Conservation (phyloP, 2,329 filamentous ascomycete species). For the Apiospora marii region DNA sequence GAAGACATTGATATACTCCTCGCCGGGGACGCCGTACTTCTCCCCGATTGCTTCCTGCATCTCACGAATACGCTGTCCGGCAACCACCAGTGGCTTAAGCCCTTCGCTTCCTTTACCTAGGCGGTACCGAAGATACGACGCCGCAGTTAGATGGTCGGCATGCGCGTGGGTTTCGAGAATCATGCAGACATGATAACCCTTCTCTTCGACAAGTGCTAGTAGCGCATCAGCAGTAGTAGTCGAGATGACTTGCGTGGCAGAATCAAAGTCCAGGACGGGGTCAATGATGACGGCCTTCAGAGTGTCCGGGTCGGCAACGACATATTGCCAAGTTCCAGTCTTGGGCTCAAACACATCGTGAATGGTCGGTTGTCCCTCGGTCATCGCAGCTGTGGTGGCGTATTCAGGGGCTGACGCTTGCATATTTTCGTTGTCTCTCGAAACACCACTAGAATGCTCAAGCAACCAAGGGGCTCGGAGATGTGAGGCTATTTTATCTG, state of each 20-base stretch:
- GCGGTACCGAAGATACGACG: conserved; percentile 61
- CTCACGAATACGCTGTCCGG: conserved; percentile 59
- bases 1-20: conserved; percentile 57
- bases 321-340: conserved; percentile 66
- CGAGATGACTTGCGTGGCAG: conserved; percentile 33
- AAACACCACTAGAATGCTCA: background rate
- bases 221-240: conserved; percentile 15
- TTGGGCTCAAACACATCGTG: conserved; percentile 48
- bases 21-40: conserved; percentile 53
- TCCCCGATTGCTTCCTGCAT: conserved; percentile 60
- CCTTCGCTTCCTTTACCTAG: conserved; percentile 46
- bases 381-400: conserved; percentile 23
- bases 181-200: conserved; percentile 44
- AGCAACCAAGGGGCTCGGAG: conserved; percentile 16
- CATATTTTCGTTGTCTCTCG: background rate
- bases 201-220: background rate
- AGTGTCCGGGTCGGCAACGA: conserved; percentile 62
- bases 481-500: conserved; percentile 10
- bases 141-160: conserved; percentile 67
- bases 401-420: background rate
- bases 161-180: conserved; percentile 71
- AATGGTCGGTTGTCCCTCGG: conserved; percentile 43
- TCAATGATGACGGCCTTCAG: conserved; percentile 65
- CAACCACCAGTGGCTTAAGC: conserved; percentile 55
- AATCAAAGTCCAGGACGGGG: conserved; percentile 66